Percentiles rank a stretch among this genome's conserved stretches.
Evolutionary conservation across 2,329 filamentous ascomycete species (phyloP).

Genomic region (Pseudogymnoascus sp.): DNA sequence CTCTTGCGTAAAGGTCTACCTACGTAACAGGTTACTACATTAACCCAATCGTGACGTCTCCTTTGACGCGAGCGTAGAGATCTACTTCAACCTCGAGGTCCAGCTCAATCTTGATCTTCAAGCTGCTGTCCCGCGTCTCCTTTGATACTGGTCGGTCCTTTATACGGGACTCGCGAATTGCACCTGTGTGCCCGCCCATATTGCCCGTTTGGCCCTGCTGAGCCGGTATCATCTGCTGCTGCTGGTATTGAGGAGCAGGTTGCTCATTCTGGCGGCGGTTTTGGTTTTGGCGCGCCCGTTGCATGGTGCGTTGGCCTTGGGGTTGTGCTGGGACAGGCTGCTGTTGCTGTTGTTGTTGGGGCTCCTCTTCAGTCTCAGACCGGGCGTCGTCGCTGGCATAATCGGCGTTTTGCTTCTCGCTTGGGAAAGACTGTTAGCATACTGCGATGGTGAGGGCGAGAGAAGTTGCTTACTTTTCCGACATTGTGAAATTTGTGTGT

Average conservation of each 20-base stretch:
- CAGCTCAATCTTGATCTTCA: conserved; percentile 36
- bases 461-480: conserved; percentile 18
- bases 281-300: conserved; percentile 9
- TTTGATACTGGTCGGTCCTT: conserved; percentile 30
- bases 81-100: conserved; percentile 27
- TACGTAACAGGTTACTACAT: no score
- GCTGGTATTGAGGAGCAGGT: conserved; percentile 7
- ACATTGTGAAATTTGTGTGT: conserved; percentile 20
- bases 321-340: conserved; percentile 26
- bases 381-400: conserved; percentile 27
- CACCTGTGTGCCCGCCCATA: conserved; percentile 24
- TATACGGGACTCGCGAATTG: conserved; percentile 30
- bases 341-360: conserved; percentile 25
- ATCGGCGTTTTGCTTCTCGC: conserved; percentile 7
- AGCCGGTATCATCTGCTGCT: conserved; percentile 15
- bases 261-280: neutral
- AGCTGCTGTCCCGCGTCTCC: conserved; percentile 30
- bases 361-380: conserved; percentile 36
- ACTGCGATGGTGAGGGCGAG: conserved; percentile 11
- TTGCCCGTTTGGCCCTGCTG: conserved; percentile 21
- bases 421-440: conserved; percentile 16
- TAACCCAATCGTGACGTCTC: conserved; percentile 21
- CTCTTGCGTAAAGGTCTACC: conserved; percentile 16
- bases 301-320: conserved; percentile 14
- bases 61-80: conserved; percentile 26